Percentiles rank a stretch among this genome's conserved stretches.
phyloP scores from a whole-genome alignment of 1,139 yeast genomes.

The Scheffersomyces titani region DNA sequence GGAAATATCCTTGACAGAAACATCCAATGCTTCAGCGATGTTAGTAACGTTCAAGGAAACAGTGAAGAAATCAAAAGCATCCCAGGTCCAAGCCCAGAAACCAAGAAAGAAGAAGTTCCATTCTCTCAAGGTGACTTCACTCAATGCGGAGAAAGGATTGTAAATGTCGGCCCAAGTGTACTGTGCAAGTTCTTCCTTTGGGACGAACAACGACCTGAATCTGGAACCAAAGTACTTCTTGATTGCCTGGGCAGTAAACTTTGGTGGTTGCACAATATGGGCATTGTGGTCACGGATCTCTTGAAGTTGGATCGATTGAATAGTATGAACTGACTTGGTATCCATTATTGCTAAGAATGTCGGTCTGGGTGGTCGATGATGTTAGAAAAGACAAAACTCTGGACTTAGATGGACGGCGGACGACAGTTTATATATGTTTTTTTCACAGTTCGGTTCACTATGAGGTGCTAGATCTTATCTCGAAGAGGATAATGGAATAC shows the following conservation, averaged over 20 bases:
- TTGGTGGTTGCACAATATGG: conserved; percentile 35
- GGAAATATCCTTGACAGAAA: conserved; percentile 30
- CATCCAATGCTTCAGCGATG: conserved; percentile 30
- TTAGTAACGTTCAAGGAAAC: conserved; percentile 34
- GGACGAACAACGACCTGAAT: conserved; percentile 31
- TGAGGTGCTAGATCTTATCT: neutral
- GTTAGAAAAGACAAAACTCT: neutral
- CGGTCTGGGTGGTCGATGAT: neutral
- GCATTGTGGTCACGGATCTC: conserved; percentile 26
- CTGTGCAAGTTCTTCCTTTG: conserved; percentile 28
- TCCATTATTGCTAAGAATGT: neutral
- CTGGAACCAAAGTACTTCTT: conserved; percentile 29
- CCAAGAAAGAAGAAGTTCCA: conserved; percentile 41
- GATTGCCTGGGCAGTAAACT: conserved; percentile 26
- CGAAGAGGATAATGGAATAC: neutral
- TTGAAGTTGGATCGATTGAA: conserved; percentile 1
- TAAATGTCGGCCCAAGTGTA: conserved; percentile 30
- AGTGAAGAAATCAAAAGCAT: conserved; percentile 44
- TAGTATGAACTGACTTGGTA: neutral
- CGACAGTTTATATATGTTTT: neutral
- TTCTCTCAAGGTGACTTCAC: conserved; percentile 28
- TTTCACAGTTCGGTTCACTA: neutral
- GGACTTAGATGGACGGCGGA: neutral
- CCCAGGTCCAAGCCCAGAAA: conserved; percentile 45
- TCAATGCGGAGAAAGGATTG: conserved; percentile 37